Evolutionary conservation across 176 grass and related monocot genomes (phyloP), one percentile per base, ranked within the genome.

Genomic region (Zea luxurians): DNA sequence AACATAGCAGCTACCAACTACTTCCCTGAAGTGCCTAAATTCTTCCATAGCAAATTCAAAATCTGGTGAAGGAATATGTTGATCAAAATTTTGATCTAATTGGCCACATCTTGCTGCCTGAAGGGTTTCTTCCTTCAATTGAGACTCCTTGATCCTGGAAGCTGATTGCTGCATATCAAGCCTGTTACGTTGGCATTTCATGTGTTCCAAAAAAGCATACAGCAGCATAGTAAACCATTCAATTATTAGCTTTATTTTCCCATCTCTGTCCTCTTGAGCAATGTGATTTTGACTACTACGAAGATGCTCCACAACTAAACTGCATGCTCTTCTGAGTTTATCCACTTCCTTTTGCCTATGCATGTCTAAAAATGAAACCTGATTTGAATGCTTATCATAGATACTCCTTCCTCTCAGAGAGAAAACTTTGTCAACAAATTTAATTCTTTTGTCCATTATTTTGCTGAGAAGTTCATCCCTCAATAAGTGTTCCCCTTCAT

Each of bases 381-480:
- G 80, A 0, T 84, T 61, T 57, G 73, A 69, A 65, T 97, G 95
- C 57, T 94, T 92, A 54, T 75, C 74, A 64, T 80, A 71, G 10
- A 98, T 79, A 69, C 80, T 87, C 66, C 84, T 67, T 83, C 68
- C 60, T 75, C 95, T 94, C 61, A 74, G 66, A 48, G 76, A 84
- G 74, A 78, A 91, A 61, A 86, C 79, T 73, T 76, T 89, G 66
- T 91, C 61, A 83, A 97, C 88, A 67, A 92, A 86, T 64, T 92
- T 68, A 73, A 92, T 64, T 66, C 50, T 83, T 70, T 87, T 84
- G 58, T 88, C 77, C 4, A 34, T 60, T 61, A 27, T 27, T 27
- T 27, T 27, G 27, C 27, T 27, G 27, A 27, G 65, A 66, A 80
- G 72, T 58, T 83, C 80, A 78, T 88, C 76, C 7, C 58, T 90